These are phyloP conservation scores for Lyophyllum semitale DNA, from an alignment of 768 basidiomycete genomes.

Conservation along the genomic window DNA sequence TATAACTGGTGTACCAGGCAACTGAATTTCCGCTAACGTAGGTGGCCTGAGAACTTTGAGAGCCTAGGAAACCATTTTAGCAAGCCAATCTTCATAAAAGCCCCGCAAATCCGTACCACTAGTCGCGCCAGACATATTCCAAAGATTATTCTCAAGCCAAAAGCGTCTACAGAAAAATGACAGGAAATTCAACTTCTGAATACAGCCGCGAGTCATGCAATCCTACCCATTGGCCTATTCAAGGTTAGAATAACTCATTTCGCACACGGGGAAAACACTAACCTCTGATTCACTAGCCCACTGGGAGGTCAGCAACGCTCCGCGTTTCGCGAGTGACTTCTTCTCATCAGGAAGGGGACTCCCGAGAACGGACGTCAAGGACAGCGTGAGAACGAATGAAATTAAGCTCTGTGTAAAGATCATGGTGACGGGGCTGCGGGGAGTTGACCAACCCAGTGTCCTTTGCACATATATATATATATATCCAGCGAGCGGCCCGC, in stretches of 20 bases:
- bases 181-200: too few relatives aligned
- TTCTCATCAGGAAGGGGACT: conserved; percentile 1
- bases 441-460: background rate
- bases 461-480: background rate
- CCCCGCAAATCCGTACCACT: too few relatives aligned
- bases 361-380: background rate
- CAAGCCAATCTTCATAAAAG: conserved; percentile 21
- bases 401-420: background rate
- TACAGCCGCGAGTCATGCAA: too few relatives aligned
- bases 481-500: background rate
- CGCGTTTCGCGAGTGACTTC: conserved; percentile 21
- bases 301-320: conserved; percentile 28
- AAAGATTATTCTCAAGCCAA: too few relatives aligned
- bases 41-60: conserved; percentile 31
- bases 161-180: too few relatives aligned
- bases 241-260: conserved; percentile 6
- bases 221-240: too few relatives aligned
- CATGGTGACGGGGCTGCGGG: conserved; percentile 2
- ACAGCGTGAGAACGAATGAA: background rate
- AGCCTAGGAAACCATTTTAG: conserved; percentile 20
- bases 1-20: conserved; percentile 34
- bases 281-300: conserved; percentile 33
- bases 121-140: too few relatives aligned
- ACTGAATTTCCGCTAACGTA: conserved; percentile 26
- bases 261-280: conserved; percentile 22